Percentiles rank a stretch among this genome's conserved stretches.
These are phyloP conservation scores for Eucalyptus dawsonii DNA, from an alignment of 345 rosid species.

Conservation along the genomic window DNA sequence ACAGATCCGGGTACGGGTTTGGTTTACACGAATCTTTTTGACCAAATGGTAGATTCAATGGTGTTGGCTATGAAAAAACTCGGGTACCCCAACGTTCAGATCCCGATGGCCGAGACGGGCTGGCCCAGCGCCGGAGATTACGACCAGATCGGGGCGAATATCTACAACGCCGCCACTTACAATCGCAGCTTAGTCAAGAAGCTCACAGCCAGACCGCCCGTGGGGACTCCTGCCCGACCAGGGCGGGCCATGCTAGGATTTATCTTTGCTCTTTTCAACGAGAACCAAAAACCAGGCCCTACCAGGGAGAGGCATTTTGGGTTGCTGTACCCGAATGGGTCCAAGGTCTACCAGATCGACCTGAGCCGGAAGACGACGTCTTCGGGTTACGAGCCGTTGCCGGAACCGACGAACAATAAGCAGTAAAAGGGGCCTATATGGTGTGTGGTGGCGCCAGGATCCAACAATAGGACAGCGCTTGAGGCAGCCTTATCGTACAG, in stretches of 20 bases:
- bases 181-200: constrained; percentile 53
- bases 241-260: constrained; percentile 36
- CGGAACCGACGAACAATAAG: constrained; percentile 63
- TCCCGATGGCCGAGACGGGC: constrained; percentile 83
- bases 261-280: constrained; percentile 71
- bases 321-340: constrained; percentile 50
- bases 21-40: constrained; percentile 67
- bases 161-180: constrained; percentile 78
- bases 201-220: constrained; percentile 40
- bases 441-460: constrained; percentile 60
- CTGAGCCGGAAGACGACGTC: constrained; percentile 35
- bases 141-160: constrained; percentile 75
- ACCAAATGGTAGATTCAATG: constrained; percentile 73
- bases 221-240: constrained; percentile 86
- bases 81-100: constrained; percentile 57
- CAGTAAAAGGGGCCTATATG: constrained; percentile 54
- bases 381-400: constrained; percentile 25
- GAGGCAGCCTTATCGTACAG: constrained; percentile 29
- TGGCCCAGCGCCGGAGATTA: constrained; percentile 87
- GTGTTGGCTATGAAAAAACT: constrained; percentile 65
- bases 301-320: constrained; percentile 89
- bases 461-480: constrained; percentile 31
- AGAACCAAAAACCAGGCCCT: constrained; percentile 75
- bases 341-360: constrained; percentile 46
- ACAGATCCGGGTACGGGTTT: constrained; percentile 53